Evolutionary conservation across 2,329 filamentous ascomycete species (phyloP), one percentile per base, ranked within the genome.

Genomic region (Fusarium heterosporum): DNA sequence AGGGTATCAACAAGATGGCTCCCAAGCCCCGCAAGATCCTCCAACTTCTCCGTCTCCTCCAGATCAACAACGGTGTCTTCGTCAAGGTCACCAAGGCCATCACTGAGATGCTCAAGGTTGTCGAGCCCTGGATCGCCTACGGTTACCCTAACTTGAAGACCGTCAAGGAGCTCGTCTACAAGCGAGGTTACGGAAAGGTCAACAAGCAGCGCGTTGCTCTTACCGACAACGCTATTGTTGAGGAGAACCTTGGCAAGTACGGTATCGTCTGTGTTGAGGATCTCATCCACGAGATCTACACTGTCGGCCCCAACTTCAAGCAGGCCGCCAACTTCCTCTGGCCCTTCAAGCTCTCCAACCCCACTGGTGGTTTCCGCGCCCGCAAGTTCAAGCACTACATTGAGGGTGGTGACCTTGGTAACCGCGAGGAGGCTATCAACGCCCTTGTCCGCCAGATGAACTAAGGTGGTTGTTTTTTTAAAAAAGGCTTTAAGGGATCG

Each of bases 1-100:
- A 99, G 93, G 96, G 95, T 97, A 98, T 99, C 93, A 98, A 98
- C 93, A 99, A 99, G 92, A 98, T 99, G 78, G 90, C 96, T 81
- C 96, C 96, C 77, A 98, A 99, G 92, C 96, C 96, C 84, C 94
- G 96, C 89, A 99, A 99, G 91, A 98, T 97, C 80, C 90, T 99
- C 77, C 96, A 99, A 87, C 93, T 99, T 67, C 94, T 99, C 82
- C 95, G 96, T 88, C 93, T 99, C 73, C 91, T 99, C 78, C 96
- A 99, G 88, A 99, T 99, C 92, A 99, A 99, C 93, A 98, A 97
- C 84, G 96, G 95, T 84, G 93, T 97, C 83, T 99, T 99, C 86
- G 87, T 99, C 84, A 91, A 90, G 79, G 87, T 97, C 79, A 98
- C 94, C 86, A 99, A 98, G 91, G 96, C 96, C 73, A 98, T 95